phyloP scores from a whole-genome alignment of 768 basidiomycete genomes.

The Russula earlei region DNA sequence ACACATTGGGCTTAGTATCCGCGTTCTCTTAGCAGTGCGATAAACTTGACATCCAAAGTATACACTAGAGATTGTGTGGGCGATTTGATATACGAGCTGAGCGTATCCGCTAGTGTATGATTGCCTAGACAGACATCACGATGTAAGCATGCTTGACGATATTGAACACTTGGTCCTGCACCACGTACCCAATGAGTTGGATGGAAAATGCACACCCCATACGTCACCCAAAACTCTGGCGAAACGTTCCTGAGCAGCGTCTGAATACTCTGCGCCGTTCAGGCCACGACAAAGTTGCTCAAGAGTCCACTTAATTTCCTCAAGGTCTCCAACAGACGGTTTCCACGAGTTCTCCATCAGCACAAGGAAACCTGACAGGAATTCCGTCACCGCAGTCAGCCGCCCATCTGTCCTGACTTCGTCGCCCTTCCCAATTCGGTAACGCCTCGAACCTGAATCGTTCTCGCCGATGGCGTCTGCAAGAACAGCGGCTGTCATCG shows the following conservation, averaged over 20 bases:
- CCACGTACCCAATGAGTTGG: too few relatives aligned
- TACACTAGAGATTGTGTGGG: too few relatives aligned
- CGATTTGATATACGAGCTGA: too few relatives aligned
- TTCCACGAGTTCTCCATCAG: neutral
- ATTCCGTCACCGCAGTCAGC: neutral
- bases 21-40: too few relatives aligned
- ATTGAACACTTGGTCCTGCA: too few relatives aligned
- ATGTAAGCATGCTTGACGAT: too few relatives aligned
- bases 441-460: neutral
- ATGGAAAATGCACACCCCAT: too few relatives aligned
- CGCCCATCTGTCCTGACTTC: neutral
- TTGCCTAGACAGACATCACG: too few relatives aligned
- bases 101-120: too few relatives aligned
- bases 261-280: neutral
- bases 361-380: neutral
- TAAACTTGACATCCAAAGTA: too few relatives aligned
- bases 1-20: too few relatives aligned
- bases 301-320: neutral
- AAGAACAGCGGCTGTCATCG: neutral
- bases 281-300: neutral
- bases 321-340: neutral
- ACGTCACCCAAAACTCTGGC: neutral
- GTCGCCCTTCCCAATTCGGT: neutral
- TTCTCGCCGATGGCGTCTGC: neutral
- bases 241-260: neutral